Evolutionary conservation across 192 early-diverging fungal species (phyloP).

Genomic region (Backusella luteola): DNA sequence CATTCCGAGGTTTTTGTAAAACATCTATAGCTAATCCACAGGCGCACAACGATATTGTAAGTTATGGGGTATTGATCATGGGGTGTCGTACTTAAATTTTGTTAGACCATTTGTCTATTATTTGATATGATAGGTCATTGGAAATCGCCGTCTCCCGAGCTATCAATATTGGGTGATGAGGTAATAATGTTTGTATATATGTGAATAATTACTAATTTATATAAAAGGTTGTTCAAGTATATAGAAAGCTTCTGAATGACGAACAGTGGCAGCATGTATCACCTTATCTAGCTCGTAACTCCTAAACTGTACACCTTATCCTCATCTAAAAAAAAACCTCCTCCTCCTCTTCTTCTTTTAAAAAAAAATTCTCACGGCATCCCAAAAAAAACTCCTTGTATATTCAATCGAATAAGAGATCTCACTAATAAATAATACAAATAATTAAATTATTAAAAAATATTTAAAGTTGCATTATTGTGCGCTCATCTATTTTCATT

Average conservation of each 20-base stretch:
- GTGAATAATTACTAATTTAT: neutral
- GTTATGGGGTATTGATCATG: neutral
- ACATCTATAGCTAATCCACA: slow-evolving; percentile 89
- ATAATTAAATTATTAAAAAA: neutral
- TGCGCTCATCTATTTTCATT: neutral
- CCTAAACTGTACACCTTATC: neutral
- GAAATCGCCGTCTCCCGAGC: slow-evolving; percentile 1
- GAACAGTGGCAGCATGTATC: neutral
- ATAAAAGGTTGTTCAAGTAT: slow-evolving; percentile 1
- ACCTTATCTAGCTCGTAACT: neutral
- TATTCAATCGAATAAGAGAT: neutral
- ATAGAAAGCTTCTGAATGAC: neutral
- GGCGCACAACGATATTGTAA: slow-evolving; percentile 53
- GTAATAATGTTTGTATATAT: neutral
- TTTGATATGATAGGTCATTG: slow-evolving; percentile 14
- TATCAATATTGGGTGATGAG: neutral
- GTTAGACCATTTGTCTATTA: neutral
- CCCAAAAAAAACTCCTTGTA: neutral
- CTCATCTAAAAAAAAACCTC: neutral
- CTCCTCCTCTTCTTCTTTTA: neutral
- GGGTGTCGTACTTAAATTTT: neutral
- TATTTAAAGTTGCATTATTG: neutral
- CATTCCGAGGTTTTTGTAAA: slow-evolving; percentile 80
- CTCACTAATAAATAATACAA: neutral
- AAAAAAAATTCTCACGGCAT: neutral